These are phyloP conservation scores for Candida nemodendra DNA, from an alignment of 805 yeast species.

Conservation along the genomic window DNA sequence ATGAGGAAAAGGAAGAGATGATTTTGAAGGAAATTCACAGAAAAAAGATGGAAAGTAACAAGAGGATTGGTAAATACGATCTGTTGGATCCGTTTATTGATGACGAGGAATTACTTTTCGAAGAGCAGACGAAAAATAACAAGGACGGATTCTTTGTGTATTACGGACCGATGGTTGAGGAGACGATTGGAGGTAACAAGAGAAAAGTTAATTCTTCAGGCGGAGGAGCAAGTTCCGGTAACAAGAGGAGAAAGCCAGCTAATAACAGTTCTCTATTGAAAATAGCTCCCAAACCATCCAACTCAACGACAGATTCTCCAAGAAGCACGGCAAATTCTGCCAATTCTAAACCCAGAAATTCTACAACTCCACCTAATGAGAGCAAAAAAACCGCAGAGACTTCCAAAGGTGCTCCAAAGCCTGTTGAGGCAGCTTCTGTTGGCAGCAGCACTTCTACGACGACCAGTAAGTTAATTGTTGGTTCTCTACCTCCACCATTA, in stretches of 20 bases:
- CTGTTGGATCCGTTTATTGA: conserved; percentile 94
- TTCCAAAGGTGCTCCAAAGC: too few relatives aligned
- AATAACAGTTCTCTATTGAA: conserved; percentile 7
- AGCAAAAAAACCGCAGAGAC: too few relatives aligned
- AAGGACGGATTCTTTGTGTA: conserved; percentile 95
- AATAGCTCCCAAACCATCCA: conserved; percentile 6
- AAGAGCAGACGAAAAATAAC: conserved; percentile 88
- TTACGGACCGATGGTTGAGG: conserved; percentile 85
- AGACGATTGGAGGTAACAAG: conserved; percentile 25
- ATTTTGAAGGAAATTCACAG: conserved; percentile 31
- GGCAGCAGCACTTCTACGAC: background rate
- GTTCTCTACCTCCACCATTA: conserved; percentile 11
- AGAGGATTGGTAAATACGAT: conserved; percentile 89
- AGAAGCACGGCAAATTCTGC: too few relatives aligned
- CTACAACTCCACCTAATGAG: too few relatives aligned
- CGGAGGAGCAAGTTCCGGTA: conserved; percentile 2
- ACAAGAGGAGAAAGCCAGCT: conserved; percentile 6
- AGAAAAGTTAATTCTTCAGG: conserved; percentile 7
- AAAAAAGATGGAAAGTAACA: conserved; percentile 50
- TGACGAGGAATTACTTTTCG: conserved; percentile 89
- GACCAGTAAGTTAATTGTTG: conserved; percentile 10
- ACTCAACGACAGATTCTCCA: background rate
- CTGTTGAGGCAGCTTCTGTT: background rate
- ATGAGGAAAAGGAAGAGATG: conserved; percentile 33
- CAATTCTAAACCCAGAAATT: too few relatives aligned